A percentile compares a stretch with the other conserved stretches of the same genome.
Conservation (phyloP, 2,329 filamentous ascomycete genomes). For the Thelonectria olida region DNA sequence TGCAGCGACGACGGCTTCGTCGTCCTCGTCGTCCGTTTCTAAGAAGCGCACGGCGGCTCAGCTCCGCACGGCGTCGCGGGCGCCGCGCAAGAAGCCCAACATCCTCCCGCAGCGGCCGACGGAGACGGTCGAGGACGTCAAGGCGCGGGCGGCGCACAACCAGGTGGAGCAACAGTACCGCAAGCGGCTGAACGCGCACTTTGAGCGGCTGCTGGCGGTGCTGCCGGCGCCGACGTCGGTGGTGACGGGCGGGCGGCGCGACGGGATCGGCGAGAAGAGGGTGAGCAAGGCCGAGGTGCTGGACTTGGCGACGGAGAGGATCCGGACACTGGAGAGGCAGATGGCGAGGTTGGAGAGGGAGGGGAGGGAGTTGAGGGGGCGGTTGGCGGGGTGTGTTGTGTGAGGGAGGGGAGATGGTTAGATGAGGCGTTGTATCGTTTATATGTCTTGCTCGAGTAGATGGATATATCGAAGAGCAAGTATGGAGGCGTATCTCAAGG, state of each 20-base stretch:
- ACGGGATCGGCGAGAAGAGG: conserved; percentile 40
- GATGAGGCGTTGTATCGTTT: conserved; percentile 3
- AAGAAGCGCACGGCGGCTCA: conserved; percentile 33
- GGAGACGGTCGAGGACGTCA: conserved; percentile 38
- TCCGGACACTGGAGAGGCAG: conserved; percentile 51
- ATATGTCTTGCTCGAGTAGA: not conserved
- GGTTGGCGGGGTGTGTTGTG: conserved; percentile 24
- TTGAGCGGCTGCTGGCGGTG: conserved; percentile 53
- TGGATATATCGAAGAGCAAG: not conserved
- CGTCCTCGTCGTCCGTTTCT: not conserved
- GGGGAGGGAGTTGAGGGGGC: conserved; percentile 43
- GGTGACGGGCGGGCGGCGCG: conserved; percentile 40
- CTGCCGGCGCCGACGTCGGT: conserved; percentile 45
- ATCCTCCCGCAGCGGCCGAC: conserved; percentile 31
- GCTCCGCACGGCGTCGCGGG: conserved; percentile 38
- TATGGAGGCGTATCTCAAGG: not conserved
- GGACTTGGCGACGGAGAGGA: conserved; percentile 55
- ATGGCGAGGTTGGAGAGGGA: conserved; percentile 48
- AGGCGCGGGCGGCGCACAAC: conserved; percentile 50
- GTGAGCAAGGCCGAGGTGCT: conserved; percentile 57
- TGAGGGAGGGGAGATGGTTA: conserved; percentile 12
- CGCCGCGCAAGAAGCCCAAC: conserved; percentile 33
- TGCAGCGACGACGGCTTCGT: conserved; percentile 9
- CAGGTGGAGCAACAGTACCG: conserved; percentile 60
- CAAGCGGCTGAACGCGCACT: conserved; percentile 56